Percentiles rank a stretch among this genome's conserved stretches.
Evolutionary conservation across 768 basidiomycete genomes (phyloP).

Genomic region (Boletus huronensis): DNA sequence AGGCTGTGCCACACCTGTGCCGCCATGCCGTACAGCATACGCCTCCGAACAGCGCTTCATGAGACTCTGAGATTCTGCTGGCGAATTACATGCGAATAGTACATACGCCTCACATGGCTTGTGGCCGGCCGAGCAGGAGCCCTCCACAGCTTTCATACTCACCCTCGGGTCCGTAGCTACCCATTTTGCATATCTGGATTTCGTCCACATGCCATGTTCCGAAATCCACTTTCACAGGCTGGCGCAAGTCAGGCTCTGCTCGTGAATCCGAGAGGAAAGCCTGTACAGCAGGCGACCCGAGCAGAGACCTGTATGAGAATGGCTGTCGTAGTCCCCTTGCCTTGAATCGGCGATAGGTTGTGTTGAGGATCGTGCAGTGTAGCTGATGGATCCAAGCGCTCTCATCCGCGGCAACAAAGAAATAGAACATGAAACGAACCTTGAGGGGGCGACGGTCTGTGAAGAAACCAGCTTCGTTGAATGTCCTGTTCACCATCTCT

Average conservation of each 20-base stretch:
- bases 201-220: slow-evolving; percentile 53
- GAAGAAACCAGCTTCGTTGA: slow-evolving; percentile 42
- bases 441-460: slow-evolving; percentile 49
- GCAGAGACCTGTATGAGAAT: slow-evolving; percentile 40
- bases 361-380: slow-evolving; percentile 52
- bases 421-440: slow-evolving; percentile 28
- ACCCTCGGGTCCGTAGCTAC: slow-evolving; percentile 58
- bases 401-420: background rate
- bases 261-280: slow-evolving; percentile 1
- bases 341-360: slow-evolving; percentile 40
- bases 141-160: slow-evolving; percentile 53
- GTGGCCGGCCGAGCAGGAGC: slow-evolving; percentile 3
- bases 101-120: background rate
- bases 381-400: slow-evolving; percentile 31
- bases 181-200: slow-evolving; percentile 69
- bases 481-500: slow-evolving; percentile 43
- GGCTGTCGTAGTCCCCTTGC: slow-evolving; percentile 30
- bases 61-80: background rate
- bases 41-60: background rate
- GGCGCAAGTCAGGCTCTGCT: slow-evolving; percentile 4
- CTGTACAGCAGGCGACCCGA: slow-evolving; percentile 27
- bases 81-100: background rate
- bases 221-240: slow-evolving; percentile 40
- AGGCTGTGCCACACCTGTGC: slow-evolving; percentile 33
- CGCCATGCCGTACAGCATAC: slow-evolving; percentile 20